phyloP scores from a whole-genome alignment of 352 stramenopile species.

The Globisporangium barbulae region DNA sequence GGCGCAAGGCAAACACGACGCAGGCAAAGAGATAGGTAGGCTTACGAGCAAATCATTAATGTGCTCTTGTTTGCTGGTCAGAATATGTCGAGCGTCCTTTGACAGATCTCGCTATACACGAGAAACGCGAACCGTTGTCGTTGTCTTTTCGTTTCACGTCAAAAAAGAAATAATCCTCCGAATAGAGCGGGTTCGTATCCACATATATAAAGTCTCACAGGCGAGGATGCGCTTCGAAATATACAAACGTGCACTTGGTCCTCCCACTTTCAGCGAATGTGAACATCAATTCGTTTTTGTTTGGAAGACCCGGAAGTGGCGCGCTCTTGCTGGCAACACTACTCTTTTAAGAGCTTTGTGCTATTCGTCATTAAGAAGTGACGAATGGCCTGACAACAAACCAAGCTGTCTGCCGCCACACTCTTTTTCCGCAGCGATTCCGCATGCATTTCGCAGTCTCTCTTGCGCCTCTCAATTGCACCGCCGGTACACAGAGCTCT shows the following conservation, averaged over 20 bases:
- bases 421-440: constrained; percentile 4
- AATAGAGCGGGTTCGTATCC: neutral
- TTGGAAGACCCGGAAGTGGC: neutral
- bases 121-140: too few species aligned
- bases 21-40: too few species aligned
- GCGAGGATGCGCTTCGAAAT: neutral
- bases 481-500: neutral
- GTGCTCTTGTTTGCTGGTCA: too few species aligned
- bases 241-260: neutral
- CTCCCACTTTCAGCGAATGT: neutral
- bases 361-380: too few species aligned
- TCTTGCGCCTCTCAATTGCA: neutral
- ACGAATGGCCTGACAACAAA: too few species aligned
- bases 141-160: neutral
- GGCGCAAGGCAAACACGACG: too few species aligned
- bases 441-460: neutral
- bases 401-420: neutral
- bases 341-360: neutral
- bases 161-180: neutral
- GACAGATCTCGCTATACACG: too few species aligned
- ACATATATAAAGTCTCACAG: neutral
- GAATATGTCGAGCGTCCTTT: too few species aligned
- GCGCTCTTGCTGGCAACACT: too few species aligned
- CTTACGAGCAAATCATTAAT: too few species aligned
- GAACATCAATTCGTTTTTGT: neutral